A percentile compares a stretch with the other conserved stretches of the same genome.
Evolutionary conservation across 73 alveolate species (phyloP).

Genomic region (Paramecium octaurelia): DNA sequence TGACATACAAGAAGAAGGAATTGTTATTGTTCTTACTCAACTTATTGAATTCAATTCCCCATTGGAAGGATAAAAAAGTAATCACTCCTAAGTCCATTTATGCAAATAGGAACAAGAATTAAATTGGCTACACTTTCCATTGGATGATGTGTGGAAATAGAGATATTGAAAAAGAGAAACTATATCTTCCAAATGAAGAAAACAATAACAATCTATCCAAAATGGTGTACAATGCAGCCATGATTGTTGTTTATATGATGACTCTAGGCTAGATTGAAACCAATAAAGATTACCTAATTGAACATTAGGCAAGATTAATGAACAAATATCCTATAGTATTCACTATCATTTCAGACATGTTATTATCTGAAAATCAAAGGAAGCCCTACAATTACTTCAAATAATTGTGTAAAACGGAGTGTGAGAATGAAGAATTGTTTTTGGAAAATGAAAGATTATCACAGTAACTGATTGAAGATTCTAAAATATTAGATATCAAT

Average conservation of each 20-base stretch:
- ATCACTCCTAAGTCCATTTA: not conserved
- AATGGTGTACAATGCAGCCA: slow-evolving; percentile 17
- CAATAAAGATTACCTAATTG: not conserved
- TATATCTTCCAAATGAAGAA: not conserved
- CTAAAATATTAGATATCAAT: not conserved
- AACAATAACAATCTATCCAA: not conserved
- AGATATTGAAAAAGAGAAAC: not conserved
- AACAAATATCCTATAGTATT: slow-evolving; percentile 15
- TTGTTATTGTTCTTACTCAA: not conserved
- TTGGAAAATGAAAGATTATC: not conserved
- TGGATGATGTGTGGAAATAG: slow-evolving; percentile 27
- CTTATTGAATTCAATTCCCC: not conserved
- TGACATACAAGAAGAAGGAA: not conserved
- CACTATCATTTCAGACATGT: slow-evolving; percentile 16
- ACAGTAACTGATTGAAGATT: not conserved
- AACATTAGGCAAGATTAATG: not conserved
- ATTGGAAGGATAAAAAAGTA: not conserved
- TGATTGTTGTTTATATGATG: slow-evolving; percentile 39
- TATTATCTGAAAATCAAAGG: not conserved
- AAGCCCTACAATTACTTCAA: not conserved
- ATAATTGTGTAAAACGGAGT: not conserved
- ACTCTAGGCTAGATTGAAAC: not conserved
- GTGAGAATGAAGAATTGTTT: not conserved
- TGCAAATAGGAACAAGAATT: not conserved
- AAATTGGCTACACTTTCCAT: not conserved